Conservation (phyloP, 768 basidiomycete species). For the Mycena maculata region DNA sequence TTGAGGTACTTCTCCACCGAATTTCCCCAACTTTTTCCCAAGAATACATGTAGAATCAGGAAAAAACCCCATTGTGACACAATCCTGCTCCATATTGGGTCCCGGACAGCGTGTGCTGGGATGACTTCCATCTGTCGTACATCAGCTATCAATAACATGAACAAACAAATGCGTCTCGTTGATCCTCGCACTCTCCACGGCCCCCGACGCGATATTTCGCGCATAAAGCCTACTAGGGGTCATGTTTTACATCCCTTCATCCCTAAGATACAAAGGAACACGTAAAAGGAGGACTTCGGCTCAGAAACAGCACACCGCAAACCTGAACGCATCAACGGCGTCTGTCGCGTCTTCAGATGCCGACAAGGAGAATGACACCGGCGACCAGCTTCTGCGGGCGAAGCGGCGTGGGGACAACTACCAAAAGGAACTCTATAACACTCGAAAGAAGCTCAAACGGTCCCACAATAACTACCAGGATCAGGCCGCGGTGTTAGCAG, state of each 20-base stretch:
- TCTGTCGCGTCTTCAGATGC: neutral
- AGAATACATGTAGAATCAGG: neutral
- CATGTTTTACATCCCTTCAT: neutral
- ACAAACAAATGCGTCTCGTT: neutral
- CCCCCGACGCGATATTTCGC: neutral
- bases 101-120: neutral
- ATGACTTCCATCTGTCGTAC: neutral
- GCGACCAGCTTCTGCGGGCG: neutral
- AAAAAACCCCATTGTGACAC: neutral
- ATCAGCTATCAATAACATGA: neutral
- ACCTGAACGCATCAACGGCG: neutral
- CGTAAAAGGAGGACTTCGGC: neutral
- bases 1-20: neutral
- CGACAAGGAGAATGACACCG: neutral
- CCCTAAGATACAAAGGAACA: neutral
- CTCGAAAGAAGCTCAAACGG: neutral
- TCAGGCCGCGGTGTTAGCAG: neutral
- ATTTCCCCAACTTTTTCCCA: neutral
- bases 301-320: neutral
- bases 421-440: neutral
- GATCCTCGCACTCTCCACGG: neutral
- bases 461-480: neutral
- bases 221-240: neutral
- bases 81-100: neutral
- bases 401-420: constrained; percentile 6